A percentile compares a stretch with the other conserved stretches of the same genome.
Evolutionary conservation across 2,329 filamentous ascomycete species (phyloP).

Genomic region (Atkinsonella hypoxylon): DNA sequence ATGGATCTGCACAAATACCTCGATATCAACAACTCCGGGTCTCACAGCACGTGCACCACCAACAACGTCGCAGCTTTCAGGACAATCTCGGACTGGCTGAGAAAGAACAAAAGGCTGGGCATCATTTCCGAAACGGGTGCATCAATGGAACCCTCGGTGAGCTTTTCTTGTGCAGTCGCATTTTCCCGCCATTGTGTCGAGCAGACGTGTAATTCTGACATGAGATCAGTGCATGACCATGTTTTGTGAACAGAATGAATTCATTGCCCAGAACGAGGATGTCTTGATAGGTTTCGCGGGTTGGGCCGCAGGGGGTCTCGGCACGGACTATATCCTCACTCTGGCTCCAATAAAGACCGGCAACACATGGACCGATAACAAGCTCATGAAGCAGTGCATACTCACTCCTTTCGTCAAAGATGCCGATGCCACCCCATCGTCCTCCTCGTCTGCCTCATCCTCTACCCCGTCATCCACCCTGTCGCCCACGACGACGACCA

Average conservation of each 20-base stretch:
- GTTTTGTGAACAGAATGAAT: conserved; percentile 34
- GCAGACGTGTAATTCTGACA: neutral
- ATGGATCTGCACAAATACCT: conserved; percentile 52
- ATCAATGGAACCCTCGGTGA: conserved; percentile 27
- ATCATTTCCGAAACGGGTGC: conserved; percentile 43
- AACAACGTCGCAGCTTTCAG: conserved; percentile 39
- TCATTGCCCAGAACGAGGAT: conserved; percentile 33
- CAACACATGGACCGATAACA: conserved; percentile 22
- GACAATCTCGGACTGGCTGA: conserved; percentile 33
- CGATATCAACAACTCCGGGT: conserved; percentile 44
- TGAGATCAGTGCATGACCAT: conserved; percentile 24
- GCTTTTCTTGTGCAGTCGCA: too few species aligned
- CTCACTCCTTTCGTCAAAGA: conserved; percentile 20
- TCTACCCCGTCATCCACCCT: too few species aligned
- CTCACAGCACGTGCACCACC: conserved; percentile 36
- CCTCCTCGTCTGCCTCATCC: neutral
- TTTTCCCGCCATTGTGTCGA: neutral
- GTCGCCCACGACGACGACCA: neutral
- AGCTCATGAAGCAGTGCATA: conserved; percentile 31
- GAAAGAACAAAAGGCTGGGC: conserved; percentile 33
- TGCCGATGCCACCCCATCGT: neutral
- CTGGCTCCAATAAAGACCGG: conserved; percentile 24
- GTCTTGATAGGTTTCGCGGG: conserved; percentile 34
- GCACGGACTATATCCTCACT: conserved; percentile 27
- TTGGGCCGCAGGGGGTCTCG: conserved; percentile 35